Percentiles rank a stretch among this genome's conserved stretches.
Evolutionary conservation across 805 yeast genomes (phyloP).

Genomic region (Wickerhamomyces sydowiorum): DNA sequence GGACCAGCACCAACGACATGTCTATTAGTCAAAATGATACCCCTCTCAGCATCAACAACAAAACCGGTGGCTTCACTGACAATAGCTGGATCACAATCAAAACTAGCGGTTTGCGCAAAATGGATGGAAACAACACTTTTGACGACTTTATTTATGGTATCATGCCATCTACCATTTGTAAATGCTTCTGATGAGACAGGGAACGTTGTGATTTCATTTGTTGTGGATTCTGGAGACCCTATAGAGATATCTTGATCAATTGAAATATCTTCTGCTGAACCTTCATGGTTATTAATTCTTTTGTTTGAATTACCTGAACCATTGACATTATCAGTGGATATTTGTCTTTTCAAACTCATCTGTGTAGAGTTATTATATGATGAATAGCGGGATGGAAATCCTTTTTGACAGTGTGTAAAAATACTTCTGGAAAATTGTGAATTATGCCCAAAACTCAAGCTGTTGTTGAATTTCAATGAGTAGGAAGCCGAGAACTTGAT

Average conservation of each 20-base stretch:
- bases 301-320: not conserved
- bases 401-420: too few relatives aligned
- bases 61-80: conserved; percentile 95
- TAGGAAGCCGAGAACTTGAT: not conserved
- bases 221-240: not conserved
- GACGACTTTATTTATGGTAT: conserved; percentile 75
- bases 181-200: conserved; percentile 4
- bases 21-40: conserved; percentile 84
- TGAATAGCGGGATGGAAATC: too few relatives aligned
- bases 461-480: too few relatives aligned
- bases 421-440: too few relatives aligned
- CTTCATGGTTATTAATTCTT: not conserved
- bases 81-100: conserved; percentile 78
- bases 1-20: conserved; percentile 97
- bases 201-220: not conserved
- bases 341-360: not conserved
- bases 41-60: conserved; percentile 77
- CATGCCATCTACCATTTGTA: conserved; percentile 58
- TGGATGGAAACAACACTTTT: conserved; percentile 85
- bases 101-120: conserved; percentile 78
- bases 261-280: conserved; percentile 2
- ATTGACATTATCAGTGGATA: not conserved
- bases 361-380: not conserved
- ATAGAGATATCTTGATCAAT: conserved; percentile 1
- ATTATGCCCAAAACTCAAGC: too few relatives aligned